phyloP scores from a whole-genome alignment of 257 asterid genomes.

The Ballota nigra region DNA sequence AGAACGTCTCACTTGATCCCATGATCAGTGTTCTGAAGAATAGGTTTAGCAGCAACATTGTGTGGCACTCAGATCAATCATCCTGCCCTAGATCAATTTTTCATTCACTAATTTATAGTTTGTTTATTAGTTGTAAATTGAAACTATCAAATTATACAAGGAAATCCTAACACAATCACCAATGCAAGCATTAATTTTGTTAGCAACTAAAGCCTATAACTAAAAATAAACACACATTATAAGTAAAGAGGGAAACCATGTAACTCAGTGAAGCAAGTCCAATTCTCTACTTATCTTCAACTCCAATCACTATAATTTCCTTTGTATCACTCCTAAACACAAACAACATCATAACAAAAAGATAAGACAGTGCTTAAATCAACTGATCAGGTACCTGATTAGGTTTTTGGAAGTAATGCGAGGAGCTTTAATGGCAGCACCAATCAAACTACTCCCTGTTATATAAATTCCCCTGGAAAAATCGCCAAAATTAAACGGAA shows the following conservation, averaged over 20 bases:
- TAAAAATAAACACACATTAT: neutral
- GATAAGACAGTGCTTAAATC: neutral
- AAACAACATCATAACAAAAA: too few species aligned
- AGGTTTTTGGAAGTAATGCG: conserved; percentile 78
- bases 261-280: neutral
- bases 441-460: conserved; percentile 78
- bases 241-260: too few species aligned
- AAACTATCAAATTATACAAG: neutral
- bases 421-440: conserved; percentile 83
- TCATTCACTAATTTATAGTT: neutral
- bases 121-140: neutral
- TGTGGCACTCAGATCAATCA: neutral
- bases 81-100: neutral
- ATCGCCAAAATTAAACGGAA: conserved; percentile 7
- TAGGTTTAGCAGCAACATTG: too few species aligned
- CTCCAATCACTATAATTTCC: neutral
- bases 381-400: conserved; percentile 45
- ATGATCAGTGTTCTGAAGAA: neutral
- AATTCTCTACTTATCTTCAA: neutral
- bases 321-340: neutral
- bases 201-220: neutral
- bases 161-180: conserved; percentile 6
- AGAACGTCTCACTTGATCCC: too few species aligned
- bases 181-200: neutral
- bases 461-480: conserved; percentile 67